Base-by-base conservation (phyloP, 345 rosid genomes). In the Nephelium lappaceum region DNA sequence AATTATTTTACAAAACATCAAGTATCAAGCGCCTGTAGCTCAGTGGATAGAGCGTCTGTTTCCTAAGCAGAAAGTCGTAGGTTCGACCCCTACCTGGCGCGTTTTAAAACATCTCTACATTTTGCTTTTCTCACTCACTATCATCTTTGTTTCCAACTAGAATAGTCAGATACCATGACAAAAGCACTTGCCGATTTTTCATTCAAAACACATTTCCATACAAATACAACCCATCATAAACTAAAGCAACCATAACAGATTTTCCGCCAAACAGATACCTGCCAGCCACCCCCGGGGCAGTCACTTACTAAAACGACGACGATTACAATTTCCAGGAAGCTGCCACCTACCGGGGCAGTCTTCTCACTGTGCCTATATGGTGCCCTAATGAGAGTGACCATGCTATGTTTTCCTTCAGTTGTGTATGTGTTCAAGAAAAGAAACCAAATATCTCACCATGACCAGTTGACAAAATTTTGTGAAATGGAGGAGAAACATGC, bases 21-120 rank as follows among this genome's bases (percentile, higher is more conserved):
- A 11, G 5, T 1, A 5, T 45, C 2, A 19, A 57, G 98, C 98
- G 90, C 96, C 88, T 88, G 94, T 93, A 93, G 99, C 95, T 96
- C 95, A 91, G 95, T 94, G 97, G 94, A 93, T 93, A 94, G 97
- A 91, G 98, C 93, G 97, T 91, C 97, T 91, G 97, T 93, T 93
- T 96, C 98, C 94, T 93, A 94, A 93, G 97, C 97, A 89, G 97
- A 94, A 94, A 84, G 97, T 80, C 95, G 88, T 90, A 90, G 97
- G 95, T 90, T 94, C 94, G 92, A 89, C 87, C 94, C 91, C 95
- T 87, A 89, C 88, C 96, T 88, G 98, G 92, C 92, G 94, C 95
- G 94, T 7, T 5, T 45, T 1, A 6, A 45, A 0, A 7, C 6
- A 7, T 7, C 2, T 0, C 5, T 1, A 45, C 8, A 45, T 4